phyloP scores from a whole-genome alignment of 2,329 filamentous ascomycete genomes.

The Cryphonectria carpinicola region DNA sequence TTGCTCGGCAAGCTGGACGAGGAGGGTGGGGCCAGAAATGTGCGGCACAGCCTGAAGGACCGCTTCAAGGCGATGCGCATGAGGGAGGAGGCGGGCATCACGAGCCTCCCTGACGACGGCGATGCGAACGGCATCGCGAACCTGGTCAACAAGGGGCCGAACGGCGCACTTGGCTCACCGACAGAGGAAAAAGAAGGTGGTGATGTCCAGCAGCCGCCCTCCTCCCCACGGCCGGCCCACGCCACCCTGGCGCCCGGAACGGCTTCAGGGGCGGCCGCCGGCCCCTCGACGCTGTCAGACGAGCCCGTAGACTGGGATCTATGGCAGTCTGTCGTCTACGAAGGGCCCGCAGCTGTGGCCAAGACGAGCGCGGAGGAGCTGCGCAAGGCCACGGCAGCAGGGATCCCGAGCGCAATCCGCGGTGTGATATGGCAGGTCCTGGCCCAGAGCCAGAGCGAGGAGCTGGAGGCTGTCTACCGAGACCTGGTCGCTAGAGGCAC shows the following conservation, averaged over 20 bases:
- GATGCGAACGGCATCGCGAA: slow-evolving; percentile 37
- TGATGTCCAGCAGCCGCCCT: slow-evolving; percentile 39
- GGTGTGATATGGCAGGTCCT: slow-evolving; percentile 99
- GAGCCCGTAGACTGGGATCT: slow-evolving; percentile 95
- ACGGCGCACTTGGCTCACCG: slow-evolving; percentile 17
- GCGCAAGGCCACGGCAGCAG: slow-evolving; percentile 86
- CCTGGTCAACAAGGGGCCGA: slow-evolving; percentile 32
- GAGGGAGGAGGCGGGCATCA: slow-evolving; percentile 70
- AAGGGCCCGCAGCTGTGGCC: slow-evolving; percentile 86
- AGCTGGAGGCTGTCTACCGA: slow-evolving; percentile 83
- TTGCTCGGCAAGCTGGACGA: slow-evolving; percentile 73
- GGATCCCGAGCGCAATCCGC: slow-evolving; percentile 91
- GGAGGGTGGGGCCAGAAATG: slow-evolving; percentile 50
- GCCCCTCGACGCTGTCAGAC: slow-evolving; percentile 71
- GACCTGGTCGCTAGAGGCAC: slow-evolving; percentile 81
- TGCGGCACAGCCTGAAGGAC: slow-evolving; percentile 71
- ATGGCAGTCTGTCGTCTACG: slow-evolving; percentile 95
- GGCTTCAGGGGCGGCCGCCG: slow-evolving; percentile 77
- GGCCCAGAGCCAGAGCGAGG: slow-evolving; percentile 91
- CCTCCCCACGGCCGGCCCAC: slow-evolving; percentile 62
- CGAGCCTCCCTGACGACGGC: slow-evolving; percentile 56
- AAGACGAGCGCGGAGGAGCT: slow-evolving; percentile 88
- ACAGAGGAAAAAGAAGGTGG: slow-evolving; percentile 35
- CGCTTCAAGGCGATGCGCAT: slow-evolving; percentile 78
- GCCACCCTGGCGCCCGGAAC: slow-evolving; percentile 85